Base-by-base conservation (phyloP, 2,329 filamentous ascomycete species). In the Diaporthe longicolla region DNA sequence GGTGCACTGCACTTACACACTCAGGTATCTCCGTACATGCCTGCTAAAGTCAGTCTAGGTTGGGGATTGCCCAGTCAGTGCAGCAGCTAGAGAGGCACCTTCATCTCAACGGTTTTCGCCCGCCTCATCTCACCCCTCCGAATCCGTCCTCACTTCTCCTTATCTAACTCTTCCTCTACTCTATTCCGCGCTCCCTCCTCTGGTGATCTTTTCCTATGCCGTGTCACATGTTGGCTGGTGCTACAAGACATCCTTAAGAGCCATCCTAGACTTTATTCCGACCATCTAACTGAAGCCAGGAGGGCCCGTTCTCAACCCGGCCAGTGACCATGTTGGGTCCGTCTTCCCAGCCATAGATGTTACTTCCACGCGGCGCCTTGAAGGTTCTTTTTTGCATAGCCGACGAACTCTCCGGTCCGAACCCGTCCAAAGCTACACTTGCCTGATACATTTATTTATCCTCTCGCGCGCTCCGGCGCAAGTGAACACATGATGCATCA, bases 31-130 rank as follows among this genome's bases (percentile, higher is more conserved):
- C 68, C 24, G 17, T 45, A 45, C 43, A 45, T 45, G 43, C 43
- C 43, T 59, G 43, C 59, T 50, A n/a, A 48, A 61, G n/a, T 71
- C 32, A 32, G 45, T 21, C 35, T 35, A 21, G 70, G 57, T 54
- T 61, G 57, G 70, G 48, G 54, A 32, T 35, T 63, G n/a, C 59
- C 59, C 69, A 52, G 40, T 54, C 50, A 15, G 21, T 11, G 57
- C 57, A 24, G 57, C 69, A 43, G 69, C 70, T 63, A 63, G 63
- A 21, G 21, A 68, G 57, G 57, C 70, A 26, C 63, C 45, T 54
- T 52, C 50, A 45, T 58, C 66, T 70, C 66, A 70, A 70, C 66
- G 40, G 50, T 70, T 70, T 58, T 70, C 21, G 40, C 54, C 5
- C 59, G 52, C 68, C 35, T 58, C 52, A 19, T 19, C 45, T 61